Percentiles rank a stretch among this genome's conserved stretches.
Conservation (phyloP, 345 rosid genomes). For the Hypericum perforatum region DNA sequence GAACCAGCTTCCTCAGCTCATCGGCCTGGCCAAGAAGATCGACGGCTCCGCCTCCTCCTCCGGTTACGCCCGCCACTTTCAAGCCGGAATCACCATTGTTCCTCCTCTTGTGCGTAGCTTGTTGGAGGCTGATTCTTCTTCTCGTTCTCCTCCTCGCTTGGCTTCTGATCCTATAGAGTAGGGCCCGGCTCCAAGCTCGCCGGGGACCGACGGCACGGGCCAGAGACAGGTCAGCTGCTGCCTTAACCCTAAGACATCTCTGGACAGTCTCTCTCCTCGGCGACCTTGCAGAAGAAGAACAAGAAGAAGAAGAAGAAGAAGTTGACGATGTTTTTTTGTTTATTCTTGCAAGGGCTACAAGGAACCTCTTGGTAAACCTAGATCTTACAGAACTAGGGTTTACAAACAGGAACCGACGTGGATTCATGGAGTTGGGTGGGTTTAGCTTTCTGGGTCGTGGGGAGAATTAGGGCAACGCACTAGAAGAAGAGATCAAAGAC, state of each 20-base stretch:
- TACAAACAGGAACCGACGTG: constrained; percentile 4
- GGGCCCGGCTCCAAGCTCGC: constrained; percentile 34
- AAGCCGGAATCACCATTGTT: no score
- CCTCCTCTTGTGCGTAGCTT: no score
- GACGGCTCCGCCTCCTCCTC: background rate
- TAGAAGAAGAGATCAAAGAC: constrained; percentile 10
- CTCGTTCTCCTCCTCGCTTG: background rate
- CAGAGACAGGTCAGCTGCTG: constrained; percentile 37
- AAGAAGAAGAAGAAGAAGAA: constrained; percentile 5
- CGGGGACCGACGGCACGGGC: constrained; percentile 23
- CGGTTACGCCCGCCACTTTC: background rate
- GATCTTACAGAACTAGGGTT: constrained; percentile 25
- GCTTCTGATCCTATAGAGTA: constrained; percentile 17
- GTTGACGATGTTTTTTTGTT: constrained; percentile 5
- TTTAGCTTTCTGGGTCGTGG: background rate
- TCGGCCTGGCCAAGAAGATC: constrained; percentile 3
- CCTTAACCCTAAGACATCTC: constrained; percentile 26
- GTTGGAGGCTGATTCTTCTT: no score
- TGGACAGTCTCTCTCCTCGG: constrained; percentile 10
- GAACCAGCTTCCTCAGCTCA: constrained; percentile 41
- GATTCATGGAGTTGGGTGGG: constrained; percentile 17
- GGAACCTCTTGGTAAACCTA: constrained; percentile 34
- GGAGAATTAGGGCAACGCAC: constrained; percentile 4
- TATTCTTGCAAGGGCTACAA: constrained; percentile 30
- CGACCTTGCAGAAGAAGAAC: constrained; percentile 1